Percentiles rank a stretch among this genome's conserved stretches.
Evolutionary conservation across 2,329 filamentous ascomycete species (phyloP).

Genomic region (Neofusicoccum ribis): DNA sequence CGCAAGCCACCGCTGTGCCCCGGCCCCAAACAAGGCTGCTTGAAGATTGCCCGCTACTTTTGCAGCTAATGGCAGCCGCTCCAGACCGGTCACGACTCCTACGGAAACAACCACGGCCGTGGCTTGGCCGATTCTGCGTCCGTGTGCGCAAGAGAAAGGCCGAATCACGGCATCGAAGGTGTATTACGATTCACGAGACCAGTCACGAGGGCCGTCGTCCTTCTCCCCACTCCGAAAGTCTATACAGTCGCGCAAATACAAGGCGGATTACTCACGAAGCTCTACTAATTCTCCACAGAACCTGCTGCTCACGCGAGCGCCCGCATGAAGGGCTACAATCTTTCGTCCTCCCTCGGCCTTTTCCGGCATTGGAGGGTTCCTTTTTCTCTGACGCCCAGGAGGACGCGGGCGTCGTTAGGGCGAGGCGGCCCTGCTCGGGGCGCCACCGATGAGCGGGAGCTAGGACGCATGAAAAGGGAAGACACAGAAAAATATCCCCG

Average conservation of each 20-base stretch:
- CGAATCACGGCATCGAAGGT: not conserved
- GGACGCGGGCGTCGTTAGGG: not conserved
- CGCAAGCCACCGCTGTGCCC: not conserved
- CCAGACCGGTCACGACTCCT: not conserved
- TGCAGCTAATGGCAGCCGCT: not conserved
- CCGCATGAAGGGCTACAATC: not conserved
- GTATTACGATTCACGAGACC: not conserved
- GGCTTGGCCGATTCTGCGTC: not conserved
- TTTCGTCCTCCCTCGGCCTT: not conserved
- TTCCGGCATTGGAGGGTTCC: not conserved
- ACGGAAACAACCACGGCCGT: not conserved
- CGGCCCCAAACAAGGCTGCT: not conserved
- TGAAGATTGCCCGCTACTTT: not conserved
- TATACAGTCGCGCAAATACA: not conserved
- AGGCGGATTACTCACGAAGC: not conserved
- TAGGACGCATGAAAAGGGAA: not conserved
- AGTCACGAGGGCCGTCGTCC: not conserved
- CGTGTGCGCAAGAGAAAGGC: not conserved
- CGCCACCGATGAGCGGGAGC: not conserved
- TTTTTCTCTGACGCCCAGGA: not conserved
- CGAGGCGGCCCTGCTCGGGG: not conserved
- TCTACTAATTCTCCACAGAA: not conserved
- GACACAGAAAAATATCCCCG: not conserved
- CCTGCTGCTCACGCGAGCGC: not conserved
- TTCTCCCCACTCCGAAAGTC: not conserved